Evolutionary conservation across 352 stramenopile genomes (phyloP), one percentile per base, ranked within the genome.

Genomic region (Pythium phragmiticola): DNA sequence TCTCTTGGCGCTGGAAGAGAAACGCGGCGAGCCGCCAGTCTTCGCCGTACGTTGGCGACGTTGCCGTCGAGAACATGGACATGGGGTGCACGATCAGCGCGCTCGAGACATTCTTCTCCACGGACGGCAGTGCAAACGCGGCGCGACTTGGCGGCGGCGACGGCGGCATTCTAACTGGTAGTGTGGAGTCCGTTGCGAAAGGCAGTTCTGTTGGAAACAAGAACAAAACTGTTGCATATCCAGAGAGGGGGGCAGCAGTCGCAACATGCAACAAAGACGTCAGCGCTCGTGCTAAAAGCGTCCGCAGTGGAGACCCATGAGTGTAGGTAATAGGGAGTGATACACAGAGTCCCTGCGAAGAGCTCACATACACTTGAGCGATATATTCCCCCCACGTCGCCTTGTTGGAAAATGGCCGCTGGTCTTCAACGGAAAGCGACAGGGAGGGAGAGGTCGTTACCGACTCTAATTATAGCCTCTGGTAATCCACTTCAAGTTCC

Each of bases 21-120:
- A 65, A 73, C 52, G 59, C 67, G 34, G 58, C 64, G 26, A 70
- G 67, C 21, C 70, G 61, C 74, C 74, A 85, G 21, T 88, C 67
- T 2, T 77, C 63, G 19, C 53, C 59, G 56, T 76, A 77, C 26
- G 62, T 66, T 7, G 73, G 65, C 17, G 74, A 80, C 19, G 67
- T 42, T 26, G 63, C 61, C 8, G 62, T 58, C 62, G 66, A 72
- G 50, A 72, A 78, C 16, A 82, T 67, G 34, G 78, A 82, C 51
- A 90, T 60, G 59, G 83, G 83, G 61, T 92, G 83, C 36, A 89
- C 63, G 58, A 92, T 90, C n/a, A 92, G 69, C 30, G 78, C 82
- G 21, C 65, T 70, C 45, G 45, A 80, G 0, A 23, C 16, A 8
- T 8, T 39, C 41, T 45, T n/a, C 11, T 65, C 26, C 16, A 30